phyloP scores from a whole-genome alignment of 148 eudicot species.

The Vaccinium darrowii region DNA sequence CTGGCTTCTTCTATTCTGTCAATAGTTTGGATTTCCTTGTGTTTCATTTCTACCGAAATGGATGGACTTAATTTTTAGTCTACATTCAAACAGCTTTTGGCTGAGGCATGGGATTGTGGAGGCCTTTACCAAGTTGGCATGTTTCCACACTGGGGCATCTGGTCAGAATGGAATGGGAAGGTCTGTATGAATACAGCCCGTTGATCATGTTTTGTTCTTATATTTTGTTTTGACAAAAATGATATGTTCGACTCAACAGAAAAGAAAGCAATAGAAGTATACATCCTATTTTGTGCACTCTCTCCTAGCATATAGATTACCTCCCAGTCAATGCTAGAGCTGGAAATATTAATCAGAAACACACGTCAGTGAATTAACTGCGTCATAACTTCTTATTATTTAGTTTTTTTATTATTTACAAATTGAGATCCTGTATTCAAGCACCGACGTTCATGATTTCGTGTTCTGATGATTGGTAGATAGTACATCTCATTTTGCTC shows the following conservation, averaged over 20 bases:
- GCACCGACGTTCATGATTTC: background rate
- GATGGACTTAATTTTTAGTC: slow-evolving; percentile 10
- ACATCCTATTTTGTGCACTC: background rate
- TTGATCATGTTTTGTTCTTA: background rate
- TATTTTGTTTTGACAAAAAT: background rate
- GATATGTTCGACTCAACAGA: background rate
- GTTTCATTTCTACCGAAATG: background rate
- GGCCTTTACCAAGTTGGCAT: slow-evolving; percentile 98
- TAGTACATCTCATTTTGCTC: background rate
- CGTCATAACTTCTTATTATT: background rate
- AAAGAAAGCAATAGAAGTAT: background rate
- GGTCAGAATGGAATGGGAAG: slow-evolving; percentile 99
- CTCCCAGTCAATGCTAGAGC: background rate
- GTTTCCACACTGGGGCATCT: slow-evolving; percentile 97
- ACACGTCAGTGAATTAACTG: background rate
- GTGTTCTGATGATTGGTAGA: background rate
- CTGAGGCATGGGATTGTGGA: slow-evolving; percentile 99
- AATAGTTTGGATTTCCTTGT: background rate
- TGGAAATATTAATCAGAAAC: background rate
- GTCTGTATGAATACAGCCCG: slow-evolving; percentile 34
- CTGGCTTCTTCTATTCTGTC: background rate
- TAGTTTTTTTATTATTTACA: background rate
- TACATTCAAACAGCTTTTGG: slow-evolving; percentile 65
- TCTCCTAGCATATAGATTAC: no score
- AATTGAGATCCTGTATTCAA: background rate